Conservation (phyloP, 2,329 filamentous ascomycete species). For the Podosphaera fusca region DNA sequence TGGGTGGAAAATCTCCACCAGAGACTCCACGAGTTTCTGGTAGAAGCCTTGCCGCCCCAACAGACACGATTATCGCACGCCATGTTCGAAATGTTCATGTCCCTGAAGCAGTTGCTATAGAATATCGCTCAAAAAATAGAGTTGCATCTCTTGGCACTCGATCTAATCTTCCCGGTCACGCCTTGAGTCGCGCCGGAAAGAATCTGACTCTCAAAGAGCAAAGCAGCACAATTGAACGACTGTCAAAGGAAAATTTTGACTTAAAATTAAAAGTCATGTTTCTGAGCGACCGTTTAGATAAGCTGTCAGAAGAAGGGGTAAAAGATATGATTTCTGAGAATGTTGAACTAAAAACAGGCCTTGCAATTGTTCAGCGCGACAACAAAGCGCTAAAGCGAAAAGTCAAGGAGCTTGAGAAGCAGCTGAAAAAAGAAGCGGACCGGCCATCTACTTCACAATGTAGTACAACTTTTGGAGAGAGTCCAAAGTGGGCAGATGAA, state of each 20-base stretch:
- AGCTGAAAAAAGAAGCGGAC: slow-evolving; percentile 40
- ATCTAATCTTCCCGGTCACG: slow-evolving; percentile 25
- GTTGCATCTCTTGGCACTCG: slow-evolving; percentile 26
- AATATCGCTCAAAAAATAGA: slow-evolving; percentile 58
- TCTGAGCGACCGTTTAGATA: slow-evolving; percentile 76
- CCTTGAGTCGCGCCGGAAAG: slow-evolving; percentile 32
- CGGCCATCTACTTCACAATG: slow-evolving; percentile 36
- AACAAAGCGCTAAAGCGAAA: slow-evolving; percentile 62
- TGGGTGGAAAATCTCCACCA: slow-evolving; percentile 26
- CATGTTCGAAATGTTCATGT: slow-evolving; percentile 81
- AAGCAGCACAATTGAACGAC: slow-evolving; percentile 83
- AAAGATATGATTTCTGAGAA: slow-evolving; percentile 98
- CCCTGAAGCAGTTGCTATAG: slow-evolving; percentile 64
- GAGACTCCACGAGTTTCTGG: slow-evolving; percentile 48
- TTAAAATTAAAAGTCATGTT: slow-evolving; percentile 96
- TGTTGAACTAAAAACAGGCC: slow-evolving; percentile 76
- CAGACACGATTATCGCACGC: slow-evolving; percentile 70
- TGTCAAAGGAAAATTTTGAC: slow-evolving; percentile 97
- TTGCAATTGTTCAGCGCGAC: slow-evolving; percentile 75
- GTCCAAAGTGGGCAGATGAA: slow-evolving; percentile 31
- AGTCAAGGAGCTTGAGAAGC: slow-evolving; percentile 69
- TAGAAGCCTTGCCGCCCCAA: slow-evolving; percentile 37
- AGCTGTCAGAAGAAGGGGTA: slow-evolving; percentile 82
- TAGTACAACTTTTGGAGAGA: slow-evolving; percentile 30
- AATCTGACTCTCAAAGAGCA: slow-evolving; percentile 88